phyloP scores from a whole-genome alignment of 2,329 filamentous ascomycete species.

The Colletotrichum sp. region DNA sequence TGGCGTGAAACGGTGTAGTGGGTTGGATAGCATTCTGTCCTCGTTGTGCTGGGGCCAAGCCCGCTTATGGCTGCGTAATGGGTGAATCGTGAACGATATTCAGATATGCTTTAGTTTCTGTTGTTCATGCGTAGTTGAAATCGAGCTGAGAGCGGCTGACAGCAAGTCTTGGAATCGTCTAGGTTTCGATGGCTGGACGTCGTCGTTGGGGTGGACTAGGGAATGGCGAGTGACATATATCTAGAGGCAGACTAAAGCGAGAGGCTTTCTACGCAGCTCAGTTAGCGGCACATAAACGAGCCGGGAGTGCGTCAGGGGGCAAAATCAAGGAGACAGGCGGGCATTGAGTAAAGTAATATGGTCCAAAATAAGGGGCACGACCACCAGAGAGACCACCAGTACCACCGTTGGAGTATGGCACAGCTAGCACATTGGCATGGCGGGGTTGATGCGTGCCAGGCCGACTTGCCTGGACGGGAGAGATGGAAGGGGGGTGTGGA shows the following conservation, averaged over 20 bases:
- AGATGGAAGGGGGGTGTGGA: slow-evolving; percentile 31
- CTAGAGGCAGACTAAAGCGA: not conserved
- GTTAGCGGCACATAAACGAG: slow-evolving; percentile 43
- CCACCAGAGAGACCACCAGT: slow-evolving; percentile 40
- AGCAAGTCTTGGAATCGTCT: not conserved
- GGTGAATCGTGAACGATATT: slow-evolving; percentile 1
- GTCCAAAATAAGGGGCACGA: slow-evolving; percentile 42
- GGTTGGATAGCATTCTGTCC: slow-evolving; percentile 66
- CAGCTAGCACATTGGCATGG: slow-evolving; percentile 38
- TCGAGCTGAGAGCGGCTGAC: not conserved
- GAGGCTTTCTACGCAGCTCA: slow-evolving; percentile 26
- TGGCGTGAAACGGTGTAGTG: slow-evolving; percentile 65
- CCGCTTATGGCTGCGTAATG: not conserved
- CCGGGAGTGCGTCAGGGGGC: slow-evolving; percentile 41
- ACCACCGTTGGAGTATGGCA: slow-evolving; percentile 38
- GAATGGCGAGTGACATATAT: not conserved
- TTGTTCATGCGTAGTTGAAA: not conserved
- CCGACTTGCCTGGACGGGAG: slow-evolving; percentile 20
- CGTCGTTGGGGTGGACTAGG: not conserved
- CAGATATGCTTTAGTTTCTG: not conserved
- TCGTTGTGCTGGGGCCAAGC: slow-evolving; percentile 13
- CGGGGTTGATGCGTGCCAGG: slow-evolving; percentile 38
- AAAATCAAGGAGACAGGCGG: slow-evolving; percentile 29
- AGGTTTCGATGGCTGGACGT: not conserved
- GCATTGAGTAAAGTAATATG: slow-evolving; percentile 39